Percentiles rank a stretch among this genome's conserved stretches.
phyloP scores from a whole-genome alignment of 768 basidiomycete species.

The Mycena olivaceomarginata region DNA sequence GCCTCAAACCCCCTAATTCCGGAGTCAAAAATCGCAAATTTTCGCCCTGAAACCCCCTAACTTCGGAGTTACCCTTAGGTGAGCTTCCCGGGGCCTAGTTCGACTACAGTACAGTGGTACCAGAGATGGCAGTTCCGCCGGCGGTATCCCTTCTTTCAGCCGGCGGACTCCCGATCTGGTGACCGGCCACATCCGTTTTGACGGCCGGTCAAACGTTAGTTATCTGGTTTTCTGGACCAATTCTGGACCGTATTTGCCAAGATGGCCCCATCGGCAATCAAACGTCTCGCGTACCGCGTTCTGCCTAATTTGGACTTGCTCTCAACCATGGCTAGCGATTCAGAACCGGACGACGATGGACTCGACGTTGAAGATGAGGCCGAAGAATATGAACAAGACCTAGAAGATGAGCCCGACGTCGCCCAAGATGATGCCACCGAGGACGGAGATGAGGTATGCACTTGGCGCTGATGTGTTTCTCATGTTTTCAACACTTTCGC shows the following conservation, averaged over 20 bases:
- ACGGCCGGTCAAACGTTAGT: too few species aligned
- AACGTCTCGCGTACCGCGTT: neutral
- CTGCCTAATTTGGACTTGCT: neutral
- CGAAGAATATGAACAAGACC: slow-evolving; percentile 74
- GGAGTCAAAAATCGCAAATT: too few species aligned
- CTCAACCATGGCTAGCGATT: slow-evolving; percentile 72
- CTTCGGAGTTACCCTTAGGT: too few species aligned
- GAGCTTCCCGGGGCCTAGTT: too few species aligned
- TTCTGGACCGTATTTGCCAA: neutral
- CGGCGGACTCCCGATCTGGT: too few species aligned
- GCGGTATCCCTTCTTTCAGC: too few species aligned
- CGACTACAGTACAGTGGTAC: too few species aligned
- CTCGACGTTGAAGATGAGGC: slow-evolving; percentile 73
- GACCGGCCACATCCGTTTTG: too few species aligned
- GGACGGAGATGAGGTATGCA: slow-evolving; percentile 77
- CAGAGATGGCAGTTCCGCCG: too few species aligned
- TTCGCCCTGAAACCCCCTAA: too few species aligned
- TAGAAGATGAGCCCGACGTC: slow-evolving; percentile 63
- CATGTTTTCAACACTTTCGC: slow-evolving; percentile 18
- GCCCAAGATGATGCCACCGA: slow-evolving; percentile 78
- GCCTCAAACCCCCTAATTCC: too few species aligned
- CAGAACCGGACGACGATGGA: slow-evolving; percentile 78
- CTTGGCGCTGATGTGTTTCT: neutral
- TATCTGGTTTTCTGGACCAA: neutral
- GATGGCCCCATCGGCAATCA: neutral